Evolutionary conservation across 331 rosid genomes (phyloP).

Genomic region (Spiraea crenata): DNA sequence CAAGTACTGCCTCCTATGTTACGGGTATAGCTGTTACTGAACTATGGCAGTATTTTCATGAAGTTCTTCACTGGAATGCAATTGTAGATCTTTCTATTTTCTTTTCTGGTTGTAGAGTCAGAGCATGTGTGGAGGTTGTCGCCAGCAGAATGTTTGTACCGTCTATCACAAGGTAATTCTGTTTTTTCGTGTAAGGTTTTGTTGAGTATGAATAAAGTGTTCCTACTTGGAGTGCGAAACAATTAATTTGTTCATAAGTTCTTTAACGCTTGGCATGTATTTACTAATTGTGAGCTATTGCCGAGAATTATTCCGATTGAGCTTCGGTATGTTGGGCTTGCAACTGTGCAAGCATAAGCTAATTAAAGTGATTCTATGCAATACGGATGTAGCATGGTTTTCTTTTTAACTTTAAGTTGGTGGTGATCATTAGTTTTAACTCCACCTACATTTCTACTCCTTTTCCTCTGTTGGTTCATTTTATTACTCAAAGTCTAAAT

Average conservation of each 20-base stretch:
- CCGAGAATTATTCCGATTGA: neutral
- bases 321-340: neutral
- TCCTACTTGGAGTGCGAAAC: neutral
- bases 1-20: conserved; percentile 85
- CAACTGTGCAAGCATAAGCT: neutral
- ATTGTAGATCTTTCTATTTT: conserved; percentile 19
- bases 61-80: conserved; percentile 16
- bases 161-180: conserved; percentile 80
- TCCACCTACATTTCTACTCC: no score
- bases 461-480: no score
- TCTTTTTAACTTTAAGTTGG: no score
- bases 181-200: conserved; percentile 10
- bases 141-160: conserved; percentile 85
- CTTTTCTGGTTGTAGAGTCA: conserved; percentile 46
- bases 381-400: no score
- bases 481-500: no score
- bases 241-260: neutral
- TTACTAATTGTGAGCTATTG: neutral
- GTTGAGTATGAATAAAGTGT: neutral
- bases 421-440: no score
- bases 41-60: conserved; percentile 19
- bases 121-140: conserved; percentile 78
- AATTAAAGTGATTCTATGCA: no score
- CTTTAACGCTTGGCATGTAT: neutral
- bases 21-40: conserved; percentile 41